Conservation (phyloP, 2,329 filamentous ascomycete species). For the Pseudocercospora fuligena region DNA sequence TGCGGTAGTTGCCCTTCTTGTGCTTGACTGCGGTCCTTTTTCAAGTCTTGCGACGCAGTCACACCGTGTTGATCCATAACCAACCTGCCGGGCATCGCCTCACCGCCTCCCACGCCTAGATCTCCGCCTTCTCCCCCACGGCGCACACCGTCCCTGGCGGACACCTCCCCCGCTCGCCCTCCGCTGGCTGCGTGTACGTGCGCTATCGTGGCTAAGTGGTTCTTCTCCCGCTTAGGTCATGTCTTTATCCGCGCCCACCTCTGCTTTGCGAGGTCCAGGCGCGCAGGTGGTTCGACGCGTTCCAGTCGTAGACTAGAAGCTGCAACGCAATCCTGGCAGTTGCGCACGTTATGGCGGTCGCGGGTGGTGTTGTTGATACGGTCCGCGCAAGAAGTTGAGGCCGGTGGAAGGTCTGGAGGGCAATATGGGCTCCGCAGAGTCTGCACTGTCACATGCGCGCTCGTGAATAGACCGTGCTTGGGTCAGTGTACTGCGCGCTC, state of each 20-base stretch:
- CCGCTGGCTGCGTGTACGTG: conserved; percentile 26
- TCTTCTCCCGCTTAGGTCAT: conserved; percentile 29
- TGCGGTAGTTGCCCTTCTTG: conserved; percentile 29
- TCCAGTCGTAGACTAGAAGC: background rate
- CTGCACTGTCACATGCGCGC: background rate
- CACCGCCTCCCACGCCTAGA: conserved; percentile 25
- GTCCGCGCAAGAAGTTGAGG: background rate
- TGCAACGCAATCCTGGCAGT: background rate
- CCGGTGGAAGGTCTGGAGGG: background rate
- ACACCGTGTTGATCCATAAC: conserved; percentile 53
- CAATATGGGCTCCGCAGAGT: background rate
- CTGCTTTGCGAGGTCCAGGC: conserved; percentile 1
- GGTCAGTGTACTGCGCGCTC: background rate
- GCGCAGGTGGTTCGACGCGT: background rate
- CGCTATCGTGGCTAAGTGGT: conserved; percentile 34
- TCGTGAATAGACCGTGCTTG: background rate
- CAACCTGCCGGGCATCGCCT: conserved; percentile 54
- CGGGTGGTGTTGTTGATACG: background rate
- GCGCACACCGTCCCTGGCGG: conserved; percentile 26
- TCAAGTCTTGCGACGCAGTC: conserved; percentile 40
- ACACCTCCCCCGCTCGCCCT: conserved; percentile 26
- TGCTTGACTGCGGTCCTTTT: conserved; percentile 39
- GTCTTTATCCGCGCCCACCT: conserved; percentile 16
- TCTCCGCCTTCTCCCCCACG: conserved; percentile 25
- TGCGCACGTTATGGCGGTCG: background rate